phyloP scores from a whole-genome alignment of 352 stramenopile species.

The Globisporangium splendens region DNA sequence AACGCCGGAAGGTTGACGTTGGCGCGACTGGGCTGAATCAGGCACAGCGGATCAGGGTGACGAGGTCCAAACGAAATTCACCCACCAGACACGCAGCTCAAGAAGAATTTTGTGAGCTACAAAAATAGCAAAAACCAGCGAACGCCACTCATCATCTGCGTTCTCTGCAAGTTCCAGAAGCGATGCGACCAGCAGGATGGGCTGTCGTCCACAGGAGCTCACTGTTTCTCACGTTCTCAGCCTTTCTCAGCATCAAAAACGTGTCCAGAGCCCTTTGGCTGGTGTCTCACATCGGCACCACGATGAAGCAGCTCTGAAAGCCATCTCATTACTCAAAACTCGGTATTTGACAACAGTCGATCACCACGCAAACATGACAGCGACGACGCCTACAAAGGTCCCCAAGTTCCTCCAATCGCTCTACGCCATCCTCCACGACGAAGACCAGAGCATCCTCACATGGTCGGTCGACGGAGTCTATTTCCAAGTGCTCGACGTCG shows the following conservation, averaged over 20 bases:
- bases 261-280: too few species aligned
- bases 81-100: not conserved
- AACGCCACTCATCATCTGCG: not conserved
- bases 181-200: not conserved
- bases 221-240: not conserved
- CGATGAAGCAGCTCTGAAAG: not conserved
- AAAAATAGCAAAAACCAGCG: not conserved
- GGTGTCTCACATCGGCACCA: not conserved
- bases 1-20: not conserved
- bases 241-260: not conserved
- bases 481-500: constrained; percentile 70
- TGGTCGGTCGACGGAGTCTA: constrained; percentile 65
- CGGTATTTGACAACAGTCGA: too few species aligned
- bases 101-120: not conserved
- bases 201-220: not conserved
- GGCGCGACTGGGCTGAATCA: not conserved
- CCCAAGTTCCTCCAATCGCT: constrained; percentile 78
- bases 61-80: not conserved
- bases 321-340: too few species aligned
- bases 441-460: constrained; percentile 64
- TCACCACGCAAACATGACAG: not conserved
- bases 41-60: not conserved
- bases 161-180: not conserved
- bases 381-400: constrained; percentile 16
- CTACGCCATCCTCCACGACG: constrained; percentile 73